Percentiles rank a stretch among this genome's conserved stretches.
Conservation (phyloP, 192 early-diverging fungal genomes). For the Coemansia sp. region DNA sequence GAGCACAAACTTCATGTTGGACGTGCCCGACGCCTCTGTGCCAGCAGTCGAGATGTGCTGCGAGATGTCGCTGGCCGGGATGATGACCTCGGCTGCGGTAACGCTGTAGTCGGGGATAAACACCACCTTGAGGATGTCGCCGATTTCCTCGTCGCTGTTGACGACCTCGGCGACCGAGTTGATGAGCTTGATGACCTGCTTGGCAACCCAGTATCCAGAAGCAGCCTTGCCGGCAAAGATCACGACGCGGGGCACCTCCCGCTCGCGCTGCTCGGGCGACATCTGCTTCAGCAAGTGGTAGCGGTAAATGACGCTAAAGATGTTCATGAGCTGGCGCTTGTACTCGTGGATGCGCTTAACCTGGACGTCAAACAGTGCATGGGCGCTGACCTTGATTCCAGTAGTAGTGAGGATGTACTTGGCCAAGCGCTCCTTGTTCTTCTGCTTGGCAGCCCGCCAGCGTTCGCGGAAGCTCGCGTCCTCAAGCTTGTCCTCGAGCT, state of each 20-base stretch:
- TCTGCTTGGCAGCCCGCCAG: conserved; percentile 89
- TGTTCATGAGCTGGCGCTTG: conserved; percentile 99
- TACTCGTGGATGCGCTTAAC: conserved; percentile 99
- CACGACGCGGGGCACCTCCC: conserved; percentile 71
- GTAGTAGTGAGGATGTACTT: conserved; percentile 73
- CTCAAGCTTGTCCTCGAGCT: conserved; percentile 62
- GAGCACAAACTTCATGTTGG: conserved; percentile 99
- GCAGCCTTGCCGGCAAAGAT: conserved; percentile 98
- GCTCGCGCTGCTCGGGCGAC: conserved; percentile 61
- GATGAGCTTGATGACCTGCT: conserved; percentile 98
- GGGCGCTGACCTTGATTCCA: conserved; percentile 72
- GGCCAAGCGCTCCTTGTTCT: conserved; percentile 89
- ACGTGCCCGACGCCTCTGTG: conserved; percentile 98
- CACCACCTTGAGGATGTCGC: conserved; percentile 87
- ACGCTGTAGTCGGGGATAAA: conserved; percentile 99
- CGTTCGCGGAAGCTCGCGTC: conserved; percentile 72
- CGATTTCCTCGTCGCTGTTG: conserved; percentile 80
- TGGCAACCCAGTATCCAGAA: conserved; percentile 98
- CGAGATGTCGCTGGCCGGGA: conserved; percentile 97
- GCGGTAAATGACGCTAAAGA: conserved; percentile 90
- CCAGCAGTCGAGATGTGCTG: conserved; percentile 99
- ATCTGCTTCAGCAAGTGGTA: conserved; percentile 84
- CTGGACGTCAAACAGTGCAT: conserved; percentile 95
- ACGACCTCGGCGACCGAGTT: conserved; percentile 87
- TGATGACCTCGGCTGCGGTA: conserved; percentile 91